Base-by-base conservation (phyloP, 208 protist genomes). In the Trypanosoma caninum region DNA sequence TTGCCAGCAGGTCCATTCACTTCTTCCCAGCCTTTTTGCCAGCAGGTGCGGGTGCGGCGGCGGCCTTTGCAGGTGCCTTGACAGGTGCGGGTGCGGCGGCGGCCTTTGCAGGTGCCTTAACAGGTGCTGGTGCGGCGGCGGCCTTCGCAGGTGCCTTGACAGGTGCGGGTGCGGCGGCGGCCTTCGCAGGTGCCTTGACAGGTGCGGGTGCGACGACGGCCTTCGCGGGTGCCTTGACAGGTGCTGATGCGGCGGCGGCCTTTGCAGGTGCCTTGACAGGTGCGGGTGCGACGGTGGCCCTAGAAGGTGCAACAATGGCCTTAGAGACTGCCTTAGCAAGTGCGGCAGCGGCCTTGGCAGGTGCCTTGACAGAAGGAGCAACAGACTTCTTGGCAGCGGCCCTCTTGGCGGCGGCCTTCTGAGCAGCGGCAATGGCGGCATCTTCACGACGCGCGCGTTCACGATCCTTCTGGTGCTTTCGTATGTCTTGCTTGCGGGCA, bases 401-500 rank as follows among this genome's bases (percentile, higher is more conserved):
- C n/a, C n/a, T n/a, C n/a, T n/a, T n/a, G n/a, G 77, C 77, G 16
- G 38, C 59, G 59, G 72, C 72, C 67, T 77, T 84, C 59, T 72
- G 70, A 46, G 46, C 47, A 52, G 80, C 81, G 30, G 78, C 72
- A 27, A 68, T 67, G 31, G 57, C 73, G 37, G 72, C 72, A 68
- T 85, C 81, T 38, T 84, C 80, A 59, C 71, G 72, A 64, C 78
- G 80, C 51, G 82, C 82, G 25, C 74, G 75, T 61, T 86, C 76
- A 61, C 78, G 83, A 23, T 92, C 82, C 75, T 83, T 86, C 73
- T 84, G 74, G 62, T 78, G 82, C 57, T 80, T 78, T 72, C 80
- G 77, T 74, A 85, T 65, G 78, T 89, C 82, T 57, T 80, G 70
- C 78, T 79, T 85, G 56, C 74, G 78, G 30, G 80, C 69, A 66